A percentile compares a stretch with the other conserved stretches of the same genome.
Conservation (phyloP, 148 eudicot genomes). For the Arbutus unedo region DNA sequence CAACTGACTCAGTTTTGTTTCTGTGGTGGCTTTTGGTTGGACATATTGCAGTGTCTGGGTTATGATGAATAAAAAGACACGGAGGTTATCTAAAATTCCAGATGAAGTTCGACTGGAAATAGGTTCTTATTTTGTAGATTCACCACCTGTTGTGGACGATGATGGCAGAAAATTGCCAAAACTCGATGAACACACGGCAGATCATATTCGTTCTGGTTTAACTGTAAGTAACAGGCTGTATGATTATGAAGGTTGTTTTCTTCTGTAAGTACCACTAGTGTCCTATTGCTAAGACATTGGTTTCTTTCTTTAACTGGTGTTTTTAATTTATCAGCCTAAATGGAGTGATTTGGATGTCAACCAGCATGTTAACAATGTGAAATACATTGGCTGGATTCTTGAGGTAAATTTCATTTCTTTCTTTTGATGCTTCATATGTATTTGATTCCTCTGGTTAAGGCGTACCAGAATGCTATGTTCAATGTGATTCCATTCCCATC, state of each 20-base stretch:
- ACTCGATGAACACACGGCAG: constrained; percentile 73
- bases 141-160: constrained; percentile 79
- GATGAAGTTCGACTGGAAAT: constrained; percentile 93
- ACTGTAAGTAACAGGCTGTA: constrained; percentile 51
- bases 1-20: not conserved
- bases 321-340: constrained; percentile 59
- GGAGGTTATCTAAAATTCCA: constrained; percentile 89
- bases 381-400: constrained; percentile 93
- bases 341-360: constrained; percentile 98
- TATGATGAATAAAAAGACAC: constrained; percentile 93
- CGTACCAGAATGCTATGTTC: not conserved
- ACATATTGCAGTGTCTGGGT: constrained; percentile 70
- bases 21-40: constrained; percentile 48
- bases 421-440: not conserved
- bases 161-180: constrained; percentile 81
- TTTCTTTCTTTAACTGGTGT: constrained; percentile 6
- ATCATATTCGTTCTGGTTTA: constrained; percentile 58
- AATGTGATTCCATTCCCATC: not conserved
- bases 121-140: constrained; percentile 63
- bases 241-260: not conserved
- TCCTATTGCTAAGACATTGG: not conserved
- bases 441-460: not conserved
- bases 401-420: constrained; percentile 53
- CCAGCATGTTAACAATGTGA: constrained; percentile 98
- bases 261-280: not conserved